phyloP scores from a whole-genome alignment of 2,329 filamentous ascomycete species.

The Magnaporthiopsis incrustans region DNA sequence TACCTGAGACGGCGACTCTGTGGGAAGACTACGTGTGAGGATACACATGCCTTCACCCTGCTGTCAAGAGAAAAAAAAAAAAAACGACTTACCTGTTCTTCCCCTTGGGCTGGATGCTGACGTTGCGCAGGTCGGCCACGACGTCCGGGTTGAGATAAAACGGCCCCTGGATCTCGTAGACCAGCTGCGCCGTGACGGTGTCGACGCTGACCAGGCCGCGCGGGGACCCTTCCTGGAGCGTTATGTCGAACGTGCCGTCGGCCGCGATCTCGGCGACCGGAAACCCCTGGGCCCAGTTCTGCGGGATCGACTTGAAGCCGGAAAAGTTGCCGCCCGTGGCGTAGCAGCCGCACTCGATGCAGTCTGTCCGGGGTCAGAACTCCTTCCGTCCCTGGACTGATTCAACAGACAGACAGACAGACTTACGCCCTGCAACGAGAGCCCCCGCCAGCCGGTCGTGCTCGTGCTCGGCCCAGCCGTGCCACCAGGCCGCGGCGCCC shows the following conservation, averaged over 20 bases:
- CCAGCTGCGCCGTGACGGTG: conserved; percentile 11
- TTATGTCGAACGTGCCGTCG: conserved; percentile 26
- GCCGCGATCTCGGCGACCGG: conserved; percentile 30
- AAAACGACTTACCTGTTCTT: conserved; percentile 17
- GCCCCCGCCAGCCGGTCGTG: conserved; percentile 42
- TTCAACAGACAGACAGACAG: no score
- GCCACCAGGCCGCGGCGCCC: conserved; percentile 45
- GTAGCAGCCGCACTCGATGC: conserved; percentile 48
- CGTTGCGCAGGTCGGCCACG: conserved; percentile 28
- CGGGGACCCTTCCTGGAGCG: conserved; percentile 21
- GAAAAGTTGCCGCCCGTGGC: conserved; percentile 47
- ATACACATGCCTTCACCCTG: no score
- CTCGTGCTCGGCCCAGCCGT: conserved; percentile 39
- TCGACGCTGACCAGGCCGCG: conserved; percentile 27
- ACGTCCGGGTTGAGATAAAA: conserved; percentile 42
- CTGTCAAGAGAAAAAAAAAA: no score
- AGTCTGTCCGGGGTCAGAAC: conserved; percentile 17
- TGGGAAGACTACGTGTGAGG: no score
- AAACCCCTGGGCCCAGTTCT: conserved; percentile 22
- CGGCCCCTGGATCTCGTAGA: conserved; percentile 18
- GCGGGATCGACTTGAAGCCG: conserved; percentile 32
- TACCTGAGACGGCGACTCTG: conserved; percentile 29
- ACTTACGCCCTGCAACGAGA: conserved; percentile 34
- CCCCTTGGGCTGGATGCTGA: conserved; percentile 27
- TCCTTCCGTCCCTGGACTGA: no score